Evolutionary conservation across 1,139 yeast species (phyloP).

Genomic region (Kodamaea ohmeri): DNA sequence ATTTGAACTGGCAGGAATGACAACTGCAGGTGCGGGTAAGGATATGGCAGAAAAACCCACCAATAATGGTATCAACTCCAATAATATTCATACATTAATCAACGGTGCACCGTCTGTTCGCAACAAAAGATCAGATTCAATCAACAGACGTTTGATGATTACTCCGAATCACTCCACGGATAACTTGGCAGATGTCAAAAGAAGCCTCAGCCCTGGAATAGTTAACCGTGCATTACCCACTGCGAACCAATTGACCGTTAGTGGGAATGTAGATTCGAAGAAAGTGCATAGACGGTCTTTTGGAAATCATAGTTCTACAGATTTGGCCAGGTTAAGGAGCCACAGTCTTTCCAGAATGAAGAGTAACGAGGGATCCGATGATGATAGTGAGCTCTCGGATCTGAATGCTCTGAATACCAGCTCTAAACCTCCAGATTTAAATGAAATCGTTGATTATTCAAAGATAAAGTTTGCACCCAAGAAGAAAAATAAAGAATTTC

Average conservation of each 20-base stretch:
- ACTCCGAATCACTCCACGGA: slow-evolving; percentile 23
- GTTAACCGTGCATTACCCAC: slow-evolving; percentile 19
- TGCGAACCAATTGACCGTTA: slow-evolving; percentile 16
- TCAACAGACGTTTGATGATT: slow-evolving; percentile 14
- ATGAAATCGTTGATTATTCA: slow-evolving; percentile 21
- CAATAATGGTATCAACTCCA: neutral
- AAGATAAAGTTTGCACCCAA: slow-evolving; percentile 30
- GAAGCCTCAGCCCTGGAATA: slow-evolving; percentile 22
- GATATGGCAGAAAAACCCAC: slow-evolving; percentile 1
- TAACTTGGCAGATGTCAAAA: slow-evolving; percentile 17
- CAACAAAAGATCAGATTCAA: slow-evolving; percentile 12
- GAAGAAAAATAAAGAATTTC: slow-evolving; percentile 63
- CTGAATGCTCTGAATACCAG: slow-evolving; percentile 9
- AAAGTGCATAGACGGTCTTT: slow-evolving; percentile 24
- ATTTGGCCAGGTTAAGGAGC: slow-evolving; percentile 13
- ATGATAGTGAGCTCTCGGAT: slow-evolving; percentile 14
- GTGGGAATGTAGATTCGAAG: slow-evolving; percentile 20
- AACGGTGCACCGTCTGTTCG: slow-evolving; percentile 4
- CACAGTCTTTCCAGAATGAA: slow-evolving; percentile 10
- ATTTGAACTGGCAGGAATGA: slow-evolving; percentile 12
- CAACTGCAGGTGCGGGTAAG: slow-evolving; percentile 10
- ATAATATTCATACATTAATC: slow-evolving; percentile 4
- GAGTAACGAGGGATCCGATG: slow-evolving; percentile 9
- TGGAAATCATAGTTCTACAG: slow-evolving; percentile 11
- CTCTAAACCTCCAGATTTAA: slow-evolving; percentile 13